A percentile compares a stretch with the other conserved stretches of the same genome.
Conservation (phyloP, 805 yeast species). For the Kregervanrija fluxuum region DNA sequence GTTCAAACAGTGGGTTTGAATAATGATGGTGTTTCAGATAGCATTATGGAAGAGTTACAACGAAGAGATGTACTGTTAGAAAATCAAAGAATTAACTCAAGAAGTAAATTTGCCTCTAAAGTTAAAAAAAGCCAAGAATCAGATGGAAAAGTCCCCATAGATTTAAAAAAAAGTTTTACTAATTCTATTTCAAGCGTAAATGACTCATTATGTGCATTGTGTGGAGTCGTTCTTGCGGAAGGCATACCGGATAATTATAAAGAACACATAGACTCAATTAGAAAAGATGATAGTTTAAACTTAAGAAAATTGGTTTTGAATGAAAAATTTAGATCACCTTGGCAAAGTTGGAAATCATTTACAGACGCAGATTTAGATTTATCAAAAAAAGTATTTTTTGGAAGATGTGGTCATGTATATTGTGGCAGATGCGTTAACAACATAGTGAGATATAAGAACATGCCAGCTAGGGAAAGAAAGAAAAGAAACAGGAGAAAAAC, state of each 20-base stretch:
- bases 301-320: constrained; percentile 21
- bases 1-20: constrained; percentile 3
- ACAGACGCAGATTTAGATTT: constrained; percentile 50
- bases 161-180: constrained; percentile 10
- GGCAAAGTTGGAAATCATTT: constrained; percentile 46
- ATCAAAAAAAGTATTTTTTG: constrained; percentile 57
- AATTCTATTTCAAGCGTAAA: constrained; percentile 28
- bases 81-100: constrained; percentile 16
- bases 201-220: constrained; percentile 50
- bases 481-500: constrained; percentile 19
- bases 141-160: constrained; percentile 11
- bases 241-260: constrained; percentile 55
- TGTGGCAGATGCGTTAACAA: constrained; percentile 80
- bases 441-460: constrained; percentile 31
- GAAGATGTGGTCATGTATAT: constrained; percentile 76
- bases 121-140: constrained; percentile 12
- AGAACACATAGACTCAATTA: background rate
- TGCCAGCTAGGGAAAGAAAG: constrained; percentile 8
- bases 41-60: constrained; percentile 23
- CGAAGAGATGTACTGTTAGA: constrained; percentile 24
- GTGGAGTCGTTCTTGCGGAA: constrained; percentile 66
- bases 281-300: constrained; percentile 10
- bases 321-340: constrained; percentile 46
- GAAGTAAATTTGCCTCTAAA: constrained; percentile 17
- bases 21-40: constrained; percentile 19